Conservation (phyloP, 441 rosid genomes). For the Macaranga tanarius region DNA sequence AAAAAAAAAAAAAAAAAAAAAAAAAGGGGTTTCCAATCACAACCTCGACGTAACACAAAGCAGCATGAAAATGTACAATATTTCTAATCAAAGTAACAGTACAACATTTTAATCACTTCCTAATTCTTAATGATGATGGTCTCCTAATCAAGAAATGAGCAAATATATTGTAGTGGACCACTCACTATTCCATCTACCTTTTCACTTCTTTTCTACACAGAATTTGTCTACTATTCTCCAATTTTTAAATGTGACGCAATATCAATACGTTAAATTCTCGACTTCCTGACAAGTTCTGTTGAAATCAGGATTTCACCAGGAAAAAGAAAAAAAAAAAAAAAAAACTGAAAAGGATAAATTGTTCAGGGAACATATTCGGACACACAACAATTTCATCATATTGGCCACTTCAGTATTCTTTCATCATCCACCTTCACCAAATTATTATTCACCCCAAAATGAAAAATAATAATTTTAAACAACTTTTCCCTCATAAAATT, state of each 20-base stretch:
- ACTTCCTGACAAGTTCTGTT: background rate
- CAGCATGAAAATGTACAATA: too few relatives aligned
- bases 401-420: constrained; percentile 23
- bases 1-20: too few relatives aligned
- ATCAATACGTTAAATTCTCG: too few relatives aligned
- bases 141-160: background rate
- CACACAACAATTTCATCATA: constrained; percentile 7
- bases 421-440: background rate
- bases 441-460: too few relatives aligned
- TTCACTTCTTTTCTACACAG: background rate
- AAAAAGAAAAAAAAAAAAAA: too few relatives aligned
- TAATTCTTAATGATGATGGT: background rate
- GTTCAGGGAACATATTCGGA: constrained; percentile 29
- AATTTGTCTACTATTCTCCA: background rate
- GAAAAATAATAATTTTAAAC: too few relatives aligned
- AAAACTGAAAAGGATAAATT: background rate
- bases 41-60: too few relatives aligned
- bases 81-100: too few relatives aligned
- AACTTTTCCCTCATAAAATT: too few relatives aligned
- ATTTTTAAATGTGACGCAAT: too few relatives aligned
- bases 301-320: background rate
- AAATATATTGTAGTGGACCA: background rate
- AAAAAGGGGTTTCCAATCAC: too few relatives aligned
- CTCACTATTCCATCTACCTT: background rate
- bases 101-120: too few relatives aligned